Conservation (phyloP, 495 filamentous ascomycete genomes). For the Daldinia bambusicola region DNA sequence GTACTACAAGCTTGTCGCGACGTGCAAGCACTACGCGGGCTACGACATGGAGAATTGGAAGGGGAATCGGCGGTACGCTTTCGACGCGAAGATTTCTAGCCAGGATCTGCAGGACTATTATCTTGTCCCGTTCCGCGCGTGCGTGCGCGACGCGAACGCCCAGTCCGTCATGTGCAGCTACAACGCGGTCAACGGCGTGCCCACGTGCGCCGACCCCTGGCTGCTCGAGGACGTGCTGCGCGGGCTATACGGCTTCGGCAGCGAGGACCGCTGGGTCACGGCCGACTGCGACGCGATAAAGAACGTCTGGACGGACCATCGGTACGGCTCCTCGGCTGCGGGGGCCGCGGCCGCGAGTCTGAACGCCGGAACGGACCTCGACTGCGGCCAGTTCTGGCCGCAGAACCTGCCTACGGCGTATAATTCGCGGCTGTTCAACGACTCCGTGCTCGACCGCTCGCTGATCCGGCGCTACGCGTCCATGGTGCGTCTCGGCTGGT, state of each 20-base stretch:
- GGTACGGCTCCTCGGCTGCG: conserved; percentile 59
- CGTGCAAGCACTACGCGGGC: conserved; percentile 70
- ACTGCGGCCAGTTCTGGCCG: conserved; percentile 68
- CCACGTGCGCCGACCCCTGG: conserved; percentile 65
- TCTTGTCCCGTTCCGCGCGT: conserved; percentile 60
- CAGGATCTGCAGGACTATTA: conserved; percentile 69
- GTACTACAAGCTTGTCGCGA: conserved; percentile 64
- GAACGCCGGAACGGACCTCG: conserved; percentile 70
- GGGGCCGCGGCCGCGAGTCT: conserved; percentile 63
- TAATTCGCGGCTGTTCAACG: conserved; percentile 48
- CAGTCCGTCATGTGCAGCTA: conserved; percentile 70
- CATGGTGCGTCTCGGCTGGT: conserved; percentile 68
- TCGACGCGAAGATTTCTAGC: conserved; percentile 64
- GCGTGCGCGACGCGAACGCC: conserved; percentile 65
- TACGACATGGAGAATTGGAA: conserved; percentile 72
- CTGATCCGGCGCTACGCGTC: conserved; percentile 66
- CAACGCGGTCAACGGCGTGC: conserved; percentile 69
- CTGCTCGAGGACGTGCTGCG: conserved; percentile 68
- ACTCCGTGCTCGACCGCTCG: conserved; percentile 60
- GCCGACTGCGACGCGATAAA: conserved; percentile 68
- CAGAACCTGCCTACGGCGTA: conserved; percentile 59
- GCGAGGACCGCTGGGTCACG: conserved; percentile 65
- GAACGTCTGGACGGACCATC: conserved; percentile 66
- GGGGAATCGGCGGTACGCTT: conserved; percentile 62
- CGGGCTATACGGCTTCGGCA: conserved; percentile 61